phyloP scores from a whole-genome alignment of 768 basidiomycete species.

The Mycena pura region DNA sequence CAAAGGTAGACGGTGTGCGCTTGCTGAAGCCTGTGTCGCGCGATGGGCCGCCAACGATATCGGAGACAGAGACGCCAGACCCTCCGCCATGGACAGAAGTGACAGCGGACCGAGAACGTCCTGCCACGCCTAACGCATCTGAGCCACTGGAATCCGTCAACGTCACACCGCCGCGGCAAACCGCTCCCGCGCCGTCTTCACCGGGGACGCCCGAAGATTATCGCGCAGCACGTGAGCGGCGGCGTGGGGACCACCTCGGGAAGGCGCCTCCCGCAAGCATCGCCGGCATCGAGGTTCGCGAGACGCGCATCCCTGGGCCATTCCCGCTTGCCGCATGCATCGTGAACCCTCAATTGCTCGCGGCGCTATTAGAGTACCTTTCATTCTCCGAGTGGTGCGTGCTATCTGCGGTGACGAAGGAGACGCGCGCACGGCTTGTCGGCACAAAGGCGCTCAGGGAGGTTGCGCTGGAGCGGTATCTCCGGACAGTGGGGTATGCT shows the following conservation, averaged over 20 bases:
- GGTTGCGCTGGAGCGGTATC: constrained; percentile 69
- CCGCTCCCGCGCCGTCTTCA: constrained; percentile 18
- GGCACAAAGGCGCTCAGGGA: constrained; percentile 62
- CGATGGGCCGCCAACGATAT: constrained; percentile 9
- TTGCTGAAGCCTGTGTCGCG: constrained; percentile 38
- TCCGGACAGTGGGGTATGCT: constrained; percentile 74
- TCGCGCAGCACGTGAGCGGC: constrained; percentile 43
- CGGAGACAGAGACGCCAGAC: neutral
- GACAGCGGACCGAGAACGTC: constrained; percentile 4
- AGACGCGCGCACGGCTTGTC: constrained; percentile 55
- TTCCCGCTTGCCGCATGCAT: constrained; percentile 68
- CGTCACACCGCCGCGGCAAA: constrained; percentile 22
- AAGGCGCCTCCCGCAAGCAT: constrained; percentile 45
- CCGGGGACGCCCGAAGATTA: constrained; percentile 32
- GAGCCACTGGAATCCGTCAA: constrained; percentile 11
- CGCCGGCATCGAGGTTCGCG: constrained; percentile 31
- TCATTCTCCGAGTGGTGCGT: constrained; percentile 78
- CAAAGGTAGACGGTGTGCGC: constrained; percentile 58
- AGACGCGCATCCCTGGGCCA: constrained; percentile 36
- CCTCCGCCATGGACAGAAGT: neutral
- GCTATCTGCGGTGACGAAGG: constrained; percentile 63
- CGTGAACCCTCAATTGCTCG: constrained; percentile 57
- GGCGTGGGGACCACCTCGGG: constrained; percentile 47
- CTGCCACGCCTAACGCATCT: constrained; percentile 17
- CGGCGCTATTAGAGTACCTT: constrained; percentile 61